A percentile compares a stretch with the other conserved stretches of the same genome.
Conservation (phyloP, 352 stramenopile species). For the Achlya hypogyna region DNA sequence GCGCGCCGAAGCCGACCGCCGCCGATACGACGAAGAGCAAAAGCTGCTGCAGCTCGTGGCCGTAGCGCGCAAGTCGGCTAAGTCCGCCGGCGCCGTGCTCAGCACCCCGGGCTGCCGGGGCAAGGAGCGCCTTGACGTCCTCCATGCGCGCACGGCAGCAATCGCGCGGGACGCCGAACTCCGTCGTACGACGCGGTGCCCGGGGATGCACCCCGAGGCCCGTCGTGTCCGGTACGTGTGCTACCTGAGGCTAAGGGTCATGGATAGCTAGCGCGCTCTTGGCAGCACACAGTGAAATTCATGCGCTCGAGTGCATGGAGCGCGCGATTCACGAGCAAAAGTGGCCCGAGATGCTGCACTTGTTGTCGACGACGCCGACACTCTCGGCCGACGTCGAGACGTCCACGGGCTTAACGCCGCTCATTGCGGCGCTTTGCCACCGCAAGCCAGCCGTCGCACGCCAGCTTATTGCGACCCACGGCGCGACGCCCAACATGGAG, state of each 20-base stretch:
- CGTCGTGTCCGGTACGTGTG: neutral
- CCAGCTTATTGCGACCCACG: neutral
- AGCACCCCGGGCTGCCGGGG: neutral
- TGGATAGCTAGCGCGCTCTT: neutral
- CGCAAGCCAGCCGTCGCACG: conserved; percentile 1
- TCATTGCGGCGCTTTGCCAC: conserved; percentile 11
- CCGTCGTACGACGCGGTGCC: neutral
- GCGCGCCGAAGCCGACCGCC: neutral
- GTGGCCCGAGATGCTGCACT: conserved; percentile 8
- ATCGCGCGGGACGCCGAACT: neutral
- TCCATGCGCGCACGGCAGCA: neutral
- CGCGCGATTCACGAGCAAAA: neutral
- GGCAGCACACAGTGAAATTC: neutral
- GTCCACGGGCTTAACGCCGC: conserved; percentile 3
- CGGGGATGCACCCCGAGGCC: neutral
- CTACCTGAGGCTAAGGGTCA: neutral
- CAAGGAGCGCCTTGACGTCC: neutral
- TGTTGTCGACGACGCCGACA: neutral
- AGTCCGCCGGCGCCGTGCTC: neutral
- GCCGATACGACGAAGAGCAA: conserved; percentile 4
- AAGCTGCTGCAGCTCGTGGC: conserved; percentile 6
- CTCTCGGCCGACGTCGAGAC: conserved; percentile 14
- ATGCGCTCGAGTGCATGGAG: neutral
- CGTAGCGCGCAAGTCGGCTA: neutral
- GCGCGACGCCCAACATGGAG: neutral